Conservation (phyloP, 192 early-diverging fungal genomes). For the Umbelopsis sp. region DNA sequence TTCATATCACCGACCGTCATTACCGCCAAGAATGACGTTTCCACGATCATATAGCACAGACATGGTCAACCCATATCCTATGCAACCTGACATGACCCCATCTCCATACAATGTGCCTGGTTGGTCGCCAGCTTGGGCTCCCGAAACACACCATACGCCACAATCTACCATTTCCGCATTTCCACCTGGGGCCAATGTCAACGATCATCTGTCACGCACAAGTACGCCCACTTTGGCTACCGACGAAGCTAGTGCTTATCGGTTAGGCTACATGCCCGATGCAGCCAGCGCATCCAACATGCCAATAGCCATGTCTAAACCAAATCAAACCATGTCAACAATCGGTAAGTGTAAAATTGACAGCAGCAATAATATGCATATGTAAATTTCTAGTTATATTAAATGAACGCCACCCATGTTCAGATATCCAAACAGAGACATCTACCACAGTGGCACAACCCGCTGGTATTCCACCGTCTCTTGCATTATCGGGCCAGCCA, state of each 20-base stretch:
- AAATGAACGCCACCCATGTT: too few species aligned
- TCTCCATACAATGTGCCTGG: neutral
- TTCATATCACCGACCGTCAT: constrained; percentile 3
- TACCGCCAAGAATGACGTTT: constrained; percentile 17
- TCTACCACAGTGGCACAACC: constrained; percentile 3
- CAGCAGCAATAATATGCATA: too few species aligned
- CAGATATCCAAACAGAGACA: too few species aligned
- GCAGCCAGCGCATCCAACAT: neutral
- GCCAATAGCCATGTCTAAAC: too few species aligned
- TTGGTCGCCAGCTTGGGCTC: neutral
- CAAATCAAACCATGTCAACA: too few species aligned
- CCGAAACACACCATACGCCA: neutral
- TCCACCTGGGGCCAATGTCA: neutral
- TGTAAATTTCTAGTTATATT: too few species aligned
- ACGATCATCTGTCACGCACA: neutral
- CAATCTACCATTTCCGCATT: neutral
- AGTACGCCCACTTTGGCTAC: neutral
- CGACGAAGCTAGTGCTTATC: neutral
- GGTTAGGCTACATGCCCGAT: neutral
- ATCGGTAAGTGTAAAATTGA: too few species aligned
- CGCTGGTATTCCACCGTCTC: neutral
- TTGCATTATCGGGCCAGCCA: constrained; percentile 27
- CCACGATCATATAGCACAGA: constrained; percentile 10
- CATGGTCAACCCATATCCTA: neutral
- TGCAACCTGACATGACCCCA: neutral